Base-by-base conservation (phyloP, 2,329 filamentous ascomycete species). In the Plectosphaerella cucumerina region DNA sequence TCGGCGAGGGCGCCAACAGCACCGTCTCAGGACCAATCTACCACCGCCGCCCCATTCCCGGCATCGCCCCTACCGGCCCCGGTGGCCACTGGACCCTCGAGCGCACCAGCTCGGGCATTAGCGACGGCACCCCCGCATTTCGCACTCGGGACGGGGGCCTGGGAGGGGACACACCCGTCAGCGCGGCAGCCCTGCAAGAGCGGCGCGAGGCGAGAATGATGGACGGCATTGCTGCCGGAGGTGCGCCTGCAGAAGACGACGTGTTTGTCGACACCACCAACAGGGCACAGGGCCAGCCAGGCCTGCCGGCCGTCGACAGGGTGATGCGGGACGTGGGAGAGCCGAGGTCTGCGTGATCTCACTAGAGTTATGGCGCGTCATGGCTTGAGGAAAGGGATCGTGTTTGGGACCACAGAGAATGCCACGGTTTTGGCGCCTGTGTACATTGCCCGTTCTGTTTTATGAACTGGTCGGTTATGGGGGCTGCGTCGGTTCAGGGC, bases 1-100 rank as follows among this genome's bases (percentile, higher is more conserved):
- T 97, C 60, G 93, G 93, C 47, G 92, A 97, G 67, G 93, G 92
- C 33, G 92, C 93, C 10, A 89, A 87, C 59, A 90, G 87, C 66
- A 90, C 90, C 5, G 85, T 92, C 51, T 90, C 85, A 53, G 90
- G 90, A 0, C 89, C 89, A 37, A 87, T 88, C 63, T 80, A 88
- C 70, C 74, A 81, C 65, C 70, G 79, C 53, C 65, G 78, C 45
- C 67, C 73, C 47, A 68, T 69, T 56, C 75, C 73, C 58, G 70
- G 63, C 56, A 54, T 59, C 37, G 3, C 44, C 20, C 3, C 34
- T 39, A 41, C 21, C 18, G 63, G 61, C 23, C 58, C 58, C 8
- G 52, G 54, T 5, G 61, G 58, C 4, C 53, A 61, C 6, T 78
- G 72, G 73, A 65, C 63, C 11, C 63, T 80, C 8, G 78, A 82